These are phyloP conservation scores for Blumeria graminis DNA, from an alignment of 2,329 filamentous ascomycete species.

Conservation along the genomic window DNA sequence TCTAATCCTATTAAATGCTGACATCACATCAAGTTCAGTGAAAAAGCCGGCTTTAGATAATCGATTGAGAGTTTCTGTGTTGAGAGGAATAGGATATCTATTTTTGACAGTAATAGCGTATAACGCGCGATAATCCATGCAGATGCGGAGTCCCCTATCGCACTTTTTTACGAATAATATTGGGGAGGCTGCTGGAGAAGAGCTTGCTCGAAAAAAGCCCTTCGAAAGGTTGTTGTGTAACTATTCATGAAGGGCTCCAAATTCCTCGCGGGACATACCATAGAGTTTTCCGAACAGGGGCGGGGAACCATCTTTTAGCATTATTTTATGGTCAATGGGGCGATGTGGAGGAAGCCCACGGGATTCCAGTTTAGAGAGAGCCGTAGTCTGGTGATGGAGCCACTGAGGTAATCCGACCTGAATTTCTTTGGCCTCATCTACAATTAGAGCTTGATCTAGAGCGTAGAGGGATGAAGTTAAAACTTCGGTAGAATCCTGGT, in stretches of 20 bases:
- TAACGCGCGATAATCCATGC: background rate
- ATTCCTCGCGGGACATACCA: background rate
- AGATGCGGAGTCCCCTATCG: background rate
- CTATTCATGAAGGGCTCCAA: background rate
- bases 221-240: background rate
- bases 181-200: background rate
- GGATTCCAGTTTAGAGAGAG: background rate
- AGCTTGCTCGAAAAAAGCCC: background rate
- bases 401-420: too few species aligned
- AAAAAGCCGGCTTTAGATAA: background rate
- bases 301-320: background rate
- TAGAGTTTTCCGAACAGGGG: background rate
- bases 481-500: too few species aligned
- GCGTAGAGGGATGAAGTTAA: too few species aligned
- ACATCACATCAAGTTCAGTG: background rate
- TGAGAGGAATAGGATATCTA: conserved; percentile 1
- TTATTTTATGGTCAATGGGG: background rate
- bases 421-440: too few species aligned
- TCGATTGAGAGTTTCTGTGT: background rate
- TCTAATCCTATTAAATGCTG: background rate
- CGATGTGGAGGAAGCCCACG: background rate
- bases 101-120: background rate
- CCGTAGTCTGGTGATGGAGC: background rate
- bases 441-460: too few species aligned
- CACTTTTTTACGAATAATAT: background rate